phyloP scores from a whole-genome alignment of 129 eudicot species.

The Tagetes patula region DNA sequence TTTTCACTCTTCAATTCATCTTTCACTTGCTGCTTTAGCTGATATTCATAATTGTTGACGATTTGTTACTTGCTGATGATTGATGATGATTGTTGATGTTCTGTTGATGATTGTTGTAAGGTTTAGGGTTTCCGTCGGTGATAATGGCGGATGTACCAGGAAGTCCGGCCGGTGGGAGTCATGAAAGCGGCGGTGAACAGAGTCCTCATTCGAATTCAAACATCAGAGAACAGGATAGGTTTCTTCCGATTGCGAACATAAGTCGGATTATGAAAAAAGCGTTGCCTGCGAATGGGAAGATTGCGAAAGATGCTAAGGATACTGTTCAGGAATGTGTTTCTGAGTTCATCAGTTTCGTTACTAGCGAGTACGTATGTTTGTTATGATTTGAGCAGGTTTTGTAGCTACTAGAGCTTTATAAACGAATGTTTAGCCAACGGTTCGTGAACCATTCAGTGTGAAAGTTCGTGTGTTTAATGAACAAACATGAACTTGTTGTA shows the following conservation, averaged over 20 bases:
- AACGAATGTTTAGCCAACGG: too few relatives aligned
- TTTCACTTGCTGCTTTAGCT: not conserved
- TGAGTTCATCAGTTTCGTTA: conserved; percentile 68
- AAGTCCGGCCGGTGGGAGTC: conserved; percentile 62
- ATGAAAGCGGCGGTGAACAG: conserved; percentile 64
- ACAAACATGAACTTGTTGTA: too few relatives aligned
- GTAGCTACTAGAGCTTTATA: not conserved
- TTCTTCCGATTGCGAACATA: conserved; percentile 60
- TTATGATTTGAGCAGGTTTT: conserved; percentile 10
- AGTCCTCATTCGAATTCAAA: conserved; percentile 55
- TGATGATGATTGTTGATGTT: too few relatives aligned
- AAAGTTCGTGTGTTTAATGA: too few relatives aligned
- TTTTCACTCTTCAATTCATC: not conserved
- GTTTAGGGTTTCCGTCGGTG: conserved; percentile 38
- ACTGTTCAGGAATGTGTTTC: conserved; percentile 74
- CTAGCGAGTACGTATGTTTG: conserved; percentile 51
- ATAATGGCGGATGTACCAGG: conserved; percentile 49
- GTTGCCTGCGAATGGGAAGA: conserved; percentile 64
- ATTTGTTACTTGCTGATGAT: too few relatives aligned
- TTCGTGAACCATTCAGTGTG: too few relatives aligned
- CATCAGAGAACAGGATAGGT: conserved; percentile 62
- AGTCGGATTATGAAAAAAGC: conserved; percentile 71
- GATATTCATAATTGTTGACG: too few relatives aligned
- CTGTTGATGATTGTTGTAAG: conserved; percentile 2
- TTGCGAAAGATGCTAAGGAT: conserved; percentile 68